A percentile compares a stretch with the other conserved stretches of the same genome.
These are phyloP conservation scores for Amanita rimosa DNA, from an alignment of 768 basidiomycete species.

Conservation along the genomic window DNA sequence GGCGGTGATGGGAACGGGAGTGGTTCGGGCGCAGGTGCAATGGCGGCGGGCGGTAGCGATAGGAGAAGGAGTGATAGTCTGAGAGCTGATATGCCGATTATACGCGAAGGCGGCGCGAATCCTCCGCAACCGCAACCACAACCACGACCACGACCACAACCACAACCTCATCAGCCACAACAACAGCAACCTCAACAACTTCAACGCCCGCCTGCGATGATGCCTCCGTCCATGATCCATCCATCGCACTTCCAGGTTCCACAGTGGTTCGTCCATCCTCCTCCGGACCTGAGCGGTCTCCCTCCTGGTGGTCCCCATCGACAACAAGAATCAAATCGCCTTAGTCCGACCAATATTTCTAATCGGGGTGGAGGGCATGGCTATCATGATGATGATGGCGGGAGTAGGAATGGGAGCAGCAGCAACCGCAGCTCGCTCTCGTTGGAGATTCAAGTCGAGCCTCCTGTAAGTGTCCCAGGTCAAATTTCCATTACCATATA, in stretches of 20 bases:
- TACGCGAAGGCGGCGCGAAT: background rate
- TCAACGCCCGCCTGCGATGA: background rate
- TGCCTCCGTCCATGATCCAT: too few relatives aligned
- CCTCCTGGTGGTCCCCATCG: background rate
- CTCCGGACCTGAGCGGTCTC: background rate
- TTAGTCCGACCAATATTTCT: background rate
- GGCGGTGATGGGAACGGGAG: too few relatives aligned
- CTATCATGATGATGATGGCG: background rate
- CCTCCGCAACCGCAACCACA: background rate
- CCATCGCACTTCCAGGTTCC: background rate
- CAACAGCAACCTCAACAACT: background rate
- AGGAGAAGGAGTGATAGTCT: background rate
- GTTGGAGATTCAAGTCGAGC: background rate
- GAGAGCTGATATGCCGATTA: background rate
- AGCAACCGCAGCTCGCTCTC: constrained; percentile 1
- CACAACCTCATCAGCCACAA: background rate
- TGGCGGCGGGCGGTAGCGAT: background rate
- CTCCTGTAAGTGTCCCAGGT: constrained; percentile 2
- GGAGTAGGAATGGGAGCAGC: background rate
- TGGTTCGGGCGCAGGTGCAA: background rate
- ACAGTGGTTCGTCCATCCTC: background rate
- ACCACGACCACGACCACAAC: background rate
- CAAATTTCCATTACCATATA: too few relatives aligned
- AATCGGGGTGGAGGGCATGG: too few relatives aligned
- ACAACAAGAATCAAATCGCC: background rate